Evolutionary conservation across 2,329 filamentous ascomycete genomes (phyloP).

Genomic region (Fusarium cyanostomum): DNA sequence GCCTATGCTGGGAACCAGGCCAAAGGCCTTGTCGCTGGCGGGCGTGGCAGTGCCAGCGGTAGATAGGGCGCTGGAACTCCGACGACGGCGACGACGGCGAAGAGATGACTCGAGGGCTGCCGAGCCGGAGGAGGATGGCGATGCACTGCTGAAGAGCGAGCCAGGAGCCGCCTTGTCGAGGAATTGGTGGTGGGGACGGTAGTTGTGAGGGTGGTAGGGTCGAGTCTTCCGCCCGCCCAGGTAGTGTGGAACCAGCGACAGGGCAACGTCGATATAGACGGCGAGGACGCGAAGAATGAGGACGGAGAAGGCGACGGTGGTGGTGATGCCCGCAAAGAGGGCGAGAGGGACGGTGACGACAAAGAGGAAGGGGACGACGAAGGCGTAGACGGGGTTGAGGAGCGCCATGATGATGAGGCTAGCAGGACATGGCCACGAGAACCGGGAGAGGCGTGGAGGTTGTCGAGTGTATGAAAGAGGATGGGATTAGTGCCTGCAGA

Average conservation of each 20-base stretch:
- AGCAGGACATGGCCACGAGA: constrained; percentile 36
- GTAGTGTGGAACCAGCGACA: constrained; percentile 66
- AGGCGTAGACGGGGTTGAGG: constrained; percentile 63
- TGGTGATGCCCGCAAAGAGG: constrained; percentile 70
- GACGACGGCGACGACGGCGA: constrained; percentile 45
- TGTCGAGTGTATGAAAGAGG: constrained; percentile 3
- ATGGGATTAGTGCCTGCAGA: constrained; percentile 7
- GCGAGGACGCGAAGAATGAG: constrained; percentile 68
- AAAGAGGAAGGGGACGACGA: constrained; percentile 70
- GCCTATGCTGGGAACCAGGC: constrained; percentile 59
- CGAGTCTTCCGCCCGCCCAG: constrained; percentile 54
- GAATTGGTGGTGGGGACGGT: constrained; percentile 24
- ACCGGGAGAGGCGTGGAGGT: constrained; percentile 8
- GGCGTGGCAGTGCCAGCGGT: constrained; percentile 47
- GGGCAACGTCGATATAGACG: constrained; percentile 70
- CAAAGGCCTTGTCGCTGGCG: constrained; percentile 49
- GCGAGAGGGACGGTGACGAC: constrained; percentile 70
- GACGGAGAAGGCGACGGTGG: constrained; percentile 67
- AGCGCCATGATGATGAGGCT: constrained; percentile 55
- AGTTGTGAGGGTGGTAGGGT: constrained; percentile 37
- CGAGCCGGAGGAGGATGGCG: constrained; percentile 29
- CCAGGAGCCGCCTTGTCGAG: constrained; percentile 16
- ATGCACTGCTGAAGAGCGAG: constrained; percentile 6
- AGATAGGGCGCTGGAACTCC: constrained; percentile 50
- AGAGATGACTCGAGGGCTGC: constrained; percentile 29